Conservation (phyloP, 2,329 filamentous ascomycete genomes). For the Zymoseptoria passerinii region DNA sequence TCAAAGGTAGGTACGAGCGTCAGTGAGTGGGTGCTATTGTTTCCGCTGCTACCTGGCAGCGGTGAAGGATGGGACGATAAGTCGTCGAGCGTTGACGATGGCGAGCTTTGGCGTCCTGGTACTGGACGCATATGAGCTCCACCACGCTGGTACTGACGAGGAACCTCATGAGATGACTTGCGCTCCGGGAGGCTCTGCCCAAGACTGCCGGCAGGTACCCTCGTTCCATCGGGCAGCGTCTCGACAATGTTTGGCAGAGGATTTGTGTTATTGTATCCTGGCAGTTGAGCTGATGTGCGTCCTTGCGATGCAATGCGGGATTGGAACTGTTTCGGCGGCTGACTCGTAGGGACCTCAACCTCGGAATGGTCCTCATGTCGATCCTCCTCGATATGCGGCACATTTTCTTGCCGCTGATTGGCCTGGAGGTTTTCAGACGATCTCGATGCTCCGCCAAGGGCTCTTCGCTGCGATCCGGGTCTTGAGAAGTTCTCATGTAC, state of each 20-base stretch:
- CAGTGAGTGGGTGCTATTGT: conserved; percentile 64
- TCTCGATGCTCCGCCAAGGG: conserved; percentile 22
- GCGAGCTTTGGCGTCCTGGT: conserved; percentile 25
- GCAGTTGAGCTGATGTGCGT: conserved; percentile 45
- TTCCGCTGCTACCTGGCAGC: conserved; percentile 53
- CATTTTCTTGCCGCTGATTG: conserved; percentile 6
- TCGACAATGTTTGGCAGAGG: conserved; percentile 56
- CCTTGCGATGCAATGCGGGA: conserved; percentile 49
- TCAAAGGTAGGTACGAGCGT: conserved; percentile 70
- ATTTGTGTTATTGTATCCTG: conserved; percentile 36
- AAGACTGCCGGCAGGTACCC: conserved; percentile 21
- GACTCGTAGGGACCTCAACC: conserved; percentile 29
- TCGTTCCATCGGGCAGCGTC: conserved; percentile 39
- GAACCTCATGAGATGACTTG: conserved; percentile 36
- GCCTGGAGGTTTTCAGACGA: conserved; percentile 23
- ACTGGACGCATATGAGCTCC: conserved; percentile 29
- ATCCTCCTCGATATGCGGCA: conserved; percentile 7
- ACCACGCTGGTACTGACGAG: conserved; percentile 26
- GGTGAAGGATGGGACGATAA: conserved; percentile 58
- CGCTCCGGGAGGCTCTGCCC: conserved; percentile 41
- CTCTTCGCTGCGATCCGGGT: conserved; percentile 46
- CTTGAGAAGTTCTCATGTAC: conserved; percentile 51
- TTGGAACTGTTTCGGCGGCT: conserved; percentile 44
- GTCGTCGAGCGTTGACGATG: conserved; percentile 50
- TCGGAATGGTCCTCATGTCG: conserved; percentile 17